These are phyloP conservation scores for Lipomyces spencermartinsiae DNA, from an alignment of 805 yeast species.

Conservation along the genomic window DNA sequence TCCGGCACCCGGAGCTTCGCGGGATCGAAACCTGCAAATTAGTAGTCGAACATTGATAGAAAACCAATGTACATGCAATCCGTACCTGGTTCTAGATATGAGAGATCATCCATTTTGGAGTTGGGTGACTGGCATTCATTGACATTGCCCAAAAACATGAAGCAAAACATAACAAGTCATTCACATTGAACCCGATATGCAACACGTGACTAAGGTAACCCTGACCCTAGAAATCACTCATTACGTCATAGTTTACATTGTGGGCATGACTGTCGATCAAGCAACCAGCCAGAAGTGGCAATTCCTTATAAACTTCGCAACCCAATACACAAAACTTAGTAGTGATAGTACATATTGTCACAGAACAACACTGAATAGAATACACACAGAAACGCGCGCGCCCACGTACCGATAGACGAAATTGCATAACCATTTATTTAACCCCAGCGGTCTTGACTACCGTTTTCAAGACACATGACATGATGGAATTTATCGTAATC, in stretches of 20 bases:
- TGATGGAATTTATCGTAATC: not conserved
- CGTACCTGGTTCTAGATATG: constrained; percentile 25
- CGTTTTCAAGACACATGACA: not conserved
- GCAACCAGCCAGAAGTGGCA: no score
- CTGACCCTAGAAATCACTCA: not conserved
- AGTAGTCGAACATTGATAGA: not conserved
- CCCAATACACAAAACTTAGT: not conserved
- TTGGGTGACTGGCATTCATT: not conserved
- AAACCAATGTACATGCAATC: not conserved
- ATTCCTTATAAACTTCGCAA: not conserved
- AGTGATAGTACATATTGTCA: no score
- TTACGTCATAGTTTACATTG: not conserved
- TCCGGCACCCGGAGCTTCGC: constrained; percentile 68
- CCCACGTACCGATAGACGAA: not conserved
- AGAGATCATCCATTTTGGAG: constrained; percentile 19
- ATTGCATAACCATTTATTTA: not conserved
- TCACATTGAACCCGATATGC: not conserved
- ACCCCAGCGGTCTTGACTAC: not conserved
- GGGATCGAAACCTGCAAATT: constrained; percentile 67
- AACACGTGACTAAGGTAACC: not conserved
- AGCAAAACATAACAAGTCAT: not conserved
- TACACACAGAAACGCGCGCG: not conserved
- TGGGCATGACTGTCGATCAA: no score
- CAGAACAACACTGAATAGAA: not conserved
- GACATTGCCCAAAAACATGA: not conserved